Evolutionary conservation across 2,329 filamentous ascomycete genomes (phyloP), one percentile per base, ranked within the genome.

Genomic region (Nakataea oryzae): DNA sequence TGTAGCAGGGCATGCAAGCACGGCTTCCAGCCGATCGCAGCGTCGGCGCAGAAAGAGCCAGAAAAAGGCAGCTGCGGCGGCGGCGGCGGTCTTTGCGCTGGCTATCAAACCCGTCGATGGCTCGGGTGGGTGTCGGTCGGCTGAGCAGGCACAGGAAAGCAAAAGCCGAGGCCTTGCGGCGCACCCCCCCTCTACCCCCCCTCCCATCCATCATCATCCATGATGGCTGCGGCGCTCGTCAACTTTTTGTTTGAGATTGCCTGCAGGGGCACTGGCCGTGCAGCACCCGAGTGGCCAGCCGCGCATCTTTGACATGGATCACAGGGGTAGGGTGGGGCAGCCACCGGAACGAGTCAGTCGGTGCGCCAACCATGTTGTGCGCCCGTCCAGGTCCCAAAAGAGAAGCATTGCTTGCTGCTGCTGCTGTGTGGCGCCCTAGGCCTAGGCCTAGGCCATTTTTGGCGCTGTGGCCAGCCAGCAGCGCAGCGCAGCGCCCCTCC

Each of bases 171-270:
- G 41, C 41, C 41, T 50, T 17, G 41, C 11, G 21, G 41, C 41
- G 21, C 41, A 50, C 41, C 34, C 34, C 30, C 30, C 34, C 34
- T 47, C 34, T n/a, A n/a, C n/a, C n/a, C n/a, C n/a, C n/a, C n/a
- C n/a, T n/a, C n/a, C n/a, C n/a, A n/a, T n/a, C n/a, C n/a, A n/a
- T n/a, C n/a, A n/a, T 17, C 34, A 50, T 30, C n/a, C 30, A 30
- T 30, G 30, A 30, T 30, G 30, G 30, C 30, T 30, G 30, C 55
- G 55, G 55, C 55, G 29, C 55, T 57, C 55, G 27, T 57, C 55
- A 57, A 57, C 30, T 30, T 57, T 57, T 57, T 57, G 55, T 57
- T 57, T 57, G 26, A 57, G 55, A 57, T 29, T 57, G 17, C 27
- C 55, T 57, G 55, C 55, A 57, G 55, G 55, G 55, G 55, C 30